Base-by-base conservation (phyloP, 148 eudicot species). In the Rheum nobile region DNA sequence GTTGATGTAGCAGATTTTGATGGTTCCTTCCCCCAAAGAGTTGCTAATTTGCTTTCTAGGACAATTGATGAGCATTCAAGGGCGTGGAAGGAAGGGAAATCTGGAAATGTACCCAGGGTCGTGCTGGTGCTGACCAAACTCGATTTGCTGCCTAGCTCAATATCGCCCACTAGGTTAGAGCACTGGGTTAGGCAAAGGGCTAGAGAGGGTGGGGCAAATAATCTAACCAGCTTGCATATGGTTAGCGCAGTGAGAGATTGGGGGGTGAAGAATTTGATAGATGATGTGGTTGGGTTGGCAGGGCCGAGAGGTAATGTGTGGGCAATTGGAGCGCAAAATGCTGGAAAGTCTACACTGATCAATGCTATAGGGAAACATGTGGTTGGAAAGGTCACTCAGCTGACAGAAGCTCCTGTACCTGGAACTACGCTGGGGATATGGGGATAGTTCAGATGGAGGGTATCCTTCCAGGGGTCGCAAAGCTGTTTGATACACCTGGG, bases 311-410 rank as follows among this genome's bases (percentile, higher is more conserved):
- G 99, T 75, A 82, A 84, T 79, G 97, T 96, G 55, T 96, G 99
- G 99, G 94, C 92, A 6, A 79, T 96, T 31, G 99, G 99, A 77
- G 97, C 99, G 43, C 99, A 96, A 69, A 96, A 96, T 85, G 90
- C 92, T 4, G 99, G 99, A 50, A 95, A 95, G 75, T 92, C 97
- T 8, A 95, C 99, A 4, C 76, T 95, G 84, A 87, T 95, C 50
- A 95, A 95, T 85, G 91, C 96, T 0, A 86, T 95, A 17, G 94
- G 92, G 83, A 90, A 95, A 78, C 75, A 73, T 72, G 85, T 87
- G 35, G 83, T 85, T 24, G 88, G 83, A 68, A 87, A 81, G 72
- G 79, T 82, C 69, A 73, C 84, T 11, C 88, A 85, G 78, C 77
- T 95, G 77, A 95, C 99, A 0, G 97, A 95, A 77, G 99, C 99